Base-by-base conservation (phyloP, 2,329 filamentous ascomycete genomes). In the Monilinia fructigena region DNA sequence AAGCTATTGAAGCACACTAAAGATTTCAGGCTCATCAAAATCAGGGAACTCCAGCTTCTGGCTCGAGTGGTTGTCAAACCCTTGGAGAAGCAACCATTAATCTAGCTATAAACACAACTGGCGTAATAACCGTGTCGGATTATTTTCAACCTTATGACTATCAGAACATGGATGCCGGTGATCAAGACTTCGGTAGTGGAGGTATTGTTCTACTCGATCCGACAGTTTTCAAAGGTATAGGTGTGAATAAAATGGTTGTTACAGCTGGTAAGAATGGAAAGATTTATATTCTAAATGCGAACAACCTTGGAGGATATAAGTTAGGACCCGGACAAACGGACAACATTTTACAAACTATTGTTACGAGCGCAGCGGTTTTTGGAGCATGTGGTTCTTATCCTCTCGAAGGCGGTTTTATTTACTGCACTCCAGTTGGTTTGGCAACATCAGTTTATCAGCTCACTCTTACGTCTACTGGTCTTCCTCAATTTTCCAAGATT, bases 21-120 rank as follows among this genome's bases (percentile, higher is more conserved):
- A 20, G 31, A 38, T 40, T 28, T 42, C 67, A 75, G 59, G 75
- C 73, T 11, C 73, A 77, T 65, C 71, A 74, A 56, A 78, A 77
- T 53, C 72, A 72, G 47, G 75, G 75, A 18, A 67, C 74, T 16
- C 76, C 76, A 4, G 75, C 76, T 52, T 74, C 74, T 31, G 77
- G 77, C 7, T 72, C 72, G n/a, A 70, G 72, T 20, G 67, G 69
- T 8, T 70, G 76, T 38, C 70, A 70, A 40, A 76, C 80, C 0
- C 74, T 82, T 48, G 80, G 82, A 53, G 78, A 82, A 69, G 78
- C 79, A 0, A 78, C 79, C 0, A 76, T 82, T 11, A 80, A 82
- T 69, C 77, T 82, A 74, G 79, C 77, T 0, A 72, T 80, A 18
- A 56, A 68, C 40, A 53, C 26, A 18, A 72, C 68, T 14, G 76